phyloP scores from a whole-genome alignment of 2,329 filamentous ascomycete genomes.

The Cytospora leucostoma region DNA sequence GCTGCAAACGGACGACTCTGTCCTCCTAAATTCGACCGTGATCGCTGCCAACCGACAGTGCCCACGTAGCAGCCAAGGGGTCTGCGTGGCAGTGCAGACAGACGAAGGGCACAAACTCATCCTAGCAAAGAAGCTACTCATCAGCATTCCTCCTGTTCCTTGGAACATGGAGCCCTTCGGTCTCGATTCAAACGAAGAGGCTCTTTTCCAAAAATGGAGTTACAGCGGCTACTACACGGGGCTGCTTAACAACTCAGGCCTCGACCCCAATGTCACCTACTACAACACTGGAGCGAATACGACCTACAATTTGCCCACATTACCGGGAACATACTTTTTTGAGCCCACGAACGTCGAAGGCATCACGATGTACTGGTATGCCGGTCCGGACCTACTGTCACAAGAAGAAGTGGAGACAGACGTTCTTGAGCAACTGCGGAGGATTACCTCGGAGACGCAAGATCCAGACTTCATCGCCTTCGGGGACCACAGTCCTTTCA shows the following conservation, averaged over 20 bases:
- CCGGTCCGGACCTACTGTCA: not conserved
- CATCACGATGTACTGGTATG: not conserved
- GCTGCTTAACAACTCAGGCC: slow-evolving; percentile 29
- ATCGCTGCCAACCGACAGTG: slow-evolving; percentile 31
- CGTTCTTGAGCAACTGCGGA: slow-evolving; percentile 19
- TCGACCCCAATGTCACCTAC: slow-evolving; percentile 29
- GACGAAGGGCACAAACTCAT: slow-evolving; percentile 32
- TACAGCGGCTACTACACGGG: slow-evolving; percentile 35
- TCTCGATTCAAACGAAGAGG: slow-evolving; percentile 34
- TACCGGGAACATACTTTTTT: slow-evolving; percentile 7
- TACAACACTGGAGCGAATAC: slow-evolving; percentile 24
- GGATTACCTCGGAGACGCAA: not conserved
- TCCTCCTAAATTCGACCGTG: slow-evolving; percentile 39
- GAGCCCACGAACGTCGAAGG: not conserved
- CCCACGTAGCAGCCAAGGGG: slow-evolving; percentile 25
- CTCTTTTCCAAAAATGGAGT: slow-evolving; percentile 19
- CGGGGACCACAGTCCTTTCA: slow-evolving; percentile 30
- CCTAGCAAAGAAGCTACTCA: slow-evolving; percentile 37
- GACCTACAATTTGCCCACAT: slow-evolving; percentile 27
- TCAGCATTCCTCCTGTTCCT: slow-evolving; percentile 39
- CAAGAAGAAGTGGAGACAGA: slow-evolving; percentile 12
- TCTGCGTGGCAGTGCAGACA: slow-evolving; percentile 32
- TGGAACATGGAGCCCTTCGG: slow-evolving; percentile 37
- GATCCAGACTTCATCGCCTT: slow-evolving; percentile 29
- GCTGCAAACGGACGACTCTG: slow-evolving; percentile 35